Percentiles rank a stretch among this genome's conserved stretches.
Evolutionary conservation across 306 rosid species (phyloP).

Genomic region (Sesbania bispinosa): DNA sequence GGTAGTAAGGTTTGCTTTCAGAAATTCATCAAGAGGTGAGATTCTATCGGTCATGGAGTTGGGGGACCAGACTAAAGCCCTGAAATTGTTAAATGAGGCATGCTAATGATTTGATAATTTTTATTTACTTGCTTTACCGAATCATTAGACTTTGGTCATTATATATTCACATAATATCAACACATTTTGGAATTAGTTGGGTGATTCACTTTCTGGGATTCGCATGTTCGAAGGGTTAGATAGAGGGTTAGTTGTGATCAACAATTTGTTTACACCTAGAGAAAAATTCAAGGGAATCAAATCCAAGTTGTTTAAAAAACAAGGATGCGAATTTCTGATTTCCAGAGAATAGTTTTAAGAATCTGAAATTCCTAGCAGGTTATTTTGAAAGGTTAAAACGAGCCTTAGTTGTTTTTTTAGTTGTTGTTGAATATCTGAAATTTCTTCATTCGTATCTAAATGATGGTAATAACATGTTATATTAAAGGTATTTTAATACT

Average conservation of each 20-base stretch:
- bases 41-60: constrained; percentile 12
- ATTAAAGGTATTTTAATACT: too few species aligned
- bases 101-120: not conserved
- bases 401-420: too few species aligned
- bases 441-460: not conserved
- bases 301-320: not conserved
- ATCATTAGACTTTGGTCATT: not conserved
- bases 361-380: too few species aligned
- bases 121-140: not conserved
- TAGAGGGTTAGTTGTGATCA: constrained; percentile 2
- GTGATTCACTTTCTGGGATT: not conserved
- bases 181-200: not conserved
- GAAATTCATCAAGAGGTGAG: not conserved
- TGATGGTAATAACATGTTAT: too few species aligned
- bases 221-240: not conserved
- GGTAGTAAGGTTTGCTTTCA: not conserved
- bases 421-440: too few species aligned
- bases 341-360: not conserved
- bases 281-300: not conserved
- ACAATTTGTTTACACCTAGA: not conserved
- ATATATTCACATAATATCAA: not conserved
- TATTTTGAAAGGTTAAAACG: too few species aligned
- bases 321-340: too few species aligned
- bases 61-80: constrained; percentile 20
- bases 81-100: not conserved